Conservation (phyloP, 345 rosid genomes). For the Melaleuca quinquenervia region DNA sequence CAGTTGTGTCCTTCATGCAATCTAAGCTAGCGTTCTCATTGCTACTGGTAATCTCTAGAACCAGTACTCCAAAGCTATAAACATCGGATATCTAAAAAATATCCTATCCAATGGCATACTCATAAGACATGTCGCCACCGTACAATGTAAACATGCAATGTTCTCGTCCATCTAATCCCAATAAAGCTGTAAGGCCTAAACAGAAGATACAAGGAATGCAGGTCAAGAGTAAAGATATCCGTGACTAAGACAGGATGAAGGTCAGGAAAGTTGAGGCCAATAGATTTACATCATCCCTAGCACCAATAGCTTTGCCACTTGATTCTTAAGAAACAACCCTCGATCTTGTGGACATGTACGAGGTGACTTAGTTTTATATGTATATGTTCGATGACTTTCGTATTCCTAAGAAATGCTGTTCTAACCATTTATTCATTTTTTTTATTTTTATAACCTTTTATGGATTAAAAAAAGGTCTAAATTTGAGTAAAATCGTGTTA, state of each 20-base stretch:
- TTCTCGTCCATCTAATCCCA: not conserved
- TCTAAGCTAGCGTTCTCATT: not conserved
- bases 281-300: not conserved
- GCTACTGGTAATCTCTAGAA: too few species aligned
- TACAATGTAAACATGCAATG: not conserved
- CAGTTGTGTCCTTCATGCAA: too few species aligned
- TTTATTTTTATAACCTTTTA: not conserved
- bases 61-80: constrained; percentile 1
- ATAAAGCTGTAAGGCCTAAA: not conserved
- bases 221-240: not conserved
- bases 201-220: not conserved
- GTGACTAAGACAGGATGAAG: not conserved
- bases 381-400: not conserved
- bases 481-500: too few species aligned
- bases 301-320: not conserved
- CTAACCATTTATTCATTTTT: not conserved
- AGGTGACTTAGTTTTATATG: not conserved
- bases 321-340: not conserved
- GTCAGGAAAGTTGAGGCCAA: not conserved
- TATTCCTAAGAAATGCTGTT: not conserved
- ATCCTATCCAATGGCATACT: not conserved
- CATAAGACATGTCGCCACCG: constrained; percentile 5
- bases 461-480: not conserved
- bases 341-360: not conserved
- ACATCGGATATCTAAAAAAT: not conserved